A percentile compares a stretch with the other conserved stretches of the same genome.
phyloP scores from a whole-genome alignment of 2,329 filamentous ascomycete genomes.

The Fusarium kyushuense region DNA sequence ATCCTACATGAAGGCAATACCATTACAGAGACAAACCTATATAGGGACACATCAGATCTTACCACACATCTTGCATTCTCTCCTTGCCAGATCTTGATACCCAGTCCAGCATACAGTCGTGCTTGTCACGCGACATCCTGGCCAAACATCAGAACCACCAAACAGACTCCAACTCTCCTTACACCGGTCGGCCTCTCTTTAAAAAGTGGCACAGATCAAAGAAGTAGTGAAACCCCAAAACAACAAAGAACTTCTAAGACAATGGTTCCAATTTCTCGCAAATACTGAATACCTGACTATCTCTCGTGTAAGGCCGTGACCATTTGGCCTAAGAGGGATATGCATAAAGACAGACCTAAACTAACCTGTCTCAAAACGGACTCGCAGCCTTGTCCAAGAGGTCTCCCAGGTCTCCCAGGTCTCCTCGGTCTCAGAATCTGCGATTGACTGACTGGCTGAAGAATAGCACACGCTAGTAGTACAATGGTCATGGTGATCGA shows the following conservation, averaged over 20 bases:
- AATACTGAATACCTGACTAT: background rate
- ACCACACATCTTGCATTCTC: slow-evolving; percentile 28
- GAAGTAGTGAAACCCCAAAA: slow-evolving; percentile 1
- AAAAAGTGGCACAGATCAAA: background rate
- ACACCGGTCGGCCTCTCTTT: background rate
- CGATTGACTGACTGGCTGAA: slow-evolving; percentile 9
- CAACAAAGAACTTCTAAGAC: background rate
- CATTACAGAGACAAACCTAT: background rate
- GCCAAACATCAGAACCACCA: background rate
- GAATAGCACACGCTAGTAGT: slow-evolving; percentile 15
- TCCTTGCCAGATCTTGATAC: slow-evolving; percentile 30
- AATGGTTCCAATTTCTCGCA: background rate
- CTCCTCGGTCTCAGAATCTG: slow-evolving; percentile 4
- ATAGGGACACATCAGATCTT: slow-evolving; percentile 3
- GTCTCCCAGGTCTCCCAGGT: slow-evolving; percentile 10
- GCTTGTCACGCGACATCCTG: slow-evolving; percentile 13
- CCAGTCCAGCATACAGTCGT: slow-evolving; percentile 1
- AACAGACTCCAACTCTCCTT: background rate
- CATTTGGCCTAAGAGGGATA: background rate
- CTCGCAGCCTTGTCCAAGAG: slow-evolving; percentile 5
- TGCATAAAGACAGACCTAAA: slow-evolving; percentile 11
- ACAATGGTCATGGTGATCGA: slow-evolving; percentile 9
- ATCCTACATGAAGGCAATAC: background rate
- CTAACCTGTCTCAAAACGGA: slow-evolving; percentile 12
- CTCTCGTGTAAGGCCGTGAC: background rate